Evolutionary conservation across 495 filamentous ascomycete genomes (phyloP).

Genomic region (Amniculicola lignicola): DNA sequence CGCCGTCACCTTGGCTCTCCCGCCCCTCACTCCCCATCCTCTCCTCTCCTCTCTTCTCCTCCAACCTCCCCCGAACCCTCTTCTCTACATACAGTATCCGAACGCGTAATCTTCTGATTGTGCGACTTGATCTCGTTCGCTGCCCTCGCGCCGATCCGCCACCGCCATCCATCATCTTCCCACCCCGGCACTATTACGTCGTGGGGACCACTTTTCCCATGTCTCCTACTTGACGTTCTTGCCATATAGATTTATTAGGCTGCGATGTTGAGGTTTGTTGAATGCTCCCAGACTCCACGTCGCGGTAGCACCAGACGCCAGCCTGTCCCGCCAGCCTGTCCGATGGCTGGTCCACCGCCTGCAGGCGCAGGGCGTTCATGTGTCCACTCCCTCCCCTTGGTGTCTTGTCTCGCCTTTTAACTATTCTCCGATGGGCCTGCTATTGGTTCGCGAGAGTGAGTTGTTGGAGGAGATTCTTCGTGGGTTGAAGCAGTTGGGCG

Average conservation of each 20-base stretch:
- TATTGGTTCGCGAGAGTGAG: slow-evolving; percentile 56
- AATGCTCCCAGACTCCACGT: too few relatives aligned
- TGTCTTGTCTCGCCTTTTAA: background rate
- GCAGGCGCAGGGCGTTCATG: background rate
- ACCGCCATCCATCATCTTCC: background rate
- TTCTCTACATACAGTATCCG: background rate
- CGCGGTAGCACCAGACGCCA: too few relatives aligned
- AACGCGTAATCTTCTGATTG: slow-evolving; percentile 24
- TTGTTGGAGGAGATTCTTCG: slow-evolving; percentile 58
- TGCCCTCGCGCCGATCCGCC: background rate
- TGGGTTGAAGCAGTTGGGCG: slow-evolving; percentile 50
- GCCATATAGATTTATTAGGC: too few relatives aligned
- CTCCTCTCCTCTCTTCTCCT: slow-evolving; percentile 7
- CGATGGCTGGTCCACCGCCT: background rate
- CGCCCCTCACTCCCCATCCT: slow-evolving; percentile 11
- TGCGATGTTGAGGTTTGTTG: too few relatives aligned
- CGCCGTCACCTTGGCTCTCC: slow-evolving; percentile 14
- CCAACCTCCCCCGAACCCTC: slow-evolving; percentile 12
- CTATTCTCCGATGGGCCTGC: slow-evolving; percentile 10
- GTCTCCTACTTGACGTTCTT: background rate
- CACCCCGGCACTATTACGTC: slow-evolving; percentile 1
- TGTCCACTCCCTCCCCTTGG: background rate
- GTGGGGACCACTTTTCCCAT: background rate
- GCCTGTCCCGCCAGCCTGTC: background rate
- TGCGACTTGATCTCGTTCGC: background rate